phyloP scores from a whole-genome alignment of 768 basidiomycete genomes.

The Termitomyces sp. region DNA sequence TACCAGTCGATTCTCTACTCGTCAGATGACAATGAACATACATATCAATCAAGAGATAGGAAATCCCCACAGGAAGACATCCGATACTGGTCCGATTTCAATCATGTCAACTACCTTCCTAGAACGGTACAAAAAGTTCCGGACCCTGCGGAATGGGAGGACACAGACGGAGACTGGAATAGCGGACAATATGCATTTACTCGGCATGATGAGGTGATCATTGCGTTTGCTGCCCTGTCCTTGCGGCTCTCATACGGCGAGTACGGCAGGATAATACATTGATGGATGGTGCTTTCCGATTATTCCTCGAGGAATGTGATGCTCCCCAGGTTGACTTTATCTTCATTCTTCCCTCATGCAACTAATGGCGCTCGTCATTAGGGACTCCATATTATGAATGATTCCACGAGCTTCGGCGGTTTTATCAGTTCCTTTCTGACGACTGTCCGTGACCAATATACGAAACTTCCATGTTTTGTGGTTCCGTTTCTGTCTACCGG shows the following conservation, averaged over 20 bases:
- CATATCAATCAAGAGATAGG: slow-evolving; percentile 4
- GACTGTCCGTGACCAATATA: slow-evolving; percentile 62
- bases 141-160: slow-evolving; percentile 52
- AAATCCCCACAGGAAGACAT: slow-evolving; percentile 23
- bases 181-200: slow-evolving; percentile 45
- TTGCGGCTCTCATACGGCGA: neutral
- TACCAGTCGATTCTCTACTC: slow-evolving; percentile 46
- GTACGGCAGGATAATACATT: slow-evolving; percentile 48
- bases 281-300: slow-evolving; percentile 65
- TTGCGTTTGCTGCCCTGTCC: neutral
- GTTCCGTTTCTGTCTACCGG: slow-evolving; percentile 53
- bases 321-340: slow-evolving; percentile 55
- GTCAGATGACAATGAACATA: slow-evolving; percentile 7
- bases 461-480: slow-evolving; percentile 52
- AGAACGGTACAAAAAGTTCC: slow-evolving; percentile 62
- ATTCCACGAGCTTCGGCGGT: slow-evolving; percentile 58
- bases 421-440: slow-evolving; percentile 57
- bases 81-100: slow-evolving; percentile 69
- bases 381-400: slow-evolving; percentile 69
- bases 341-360: neutral
- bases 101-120: slow-evolving; percentile 58
- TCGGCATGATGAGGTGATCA: slow-evolving; percentile 48
- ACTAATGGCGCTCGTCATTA: slow-evolving; percentile 18
- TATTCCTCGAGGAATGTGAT: slow-evolving; percentile 72
- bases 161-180: slow-evolving; percentile 51